Evolutionary conservation across 106 monocot species (phyloP).

Genomic region (Dactylorhiza incarnata): DNA sequence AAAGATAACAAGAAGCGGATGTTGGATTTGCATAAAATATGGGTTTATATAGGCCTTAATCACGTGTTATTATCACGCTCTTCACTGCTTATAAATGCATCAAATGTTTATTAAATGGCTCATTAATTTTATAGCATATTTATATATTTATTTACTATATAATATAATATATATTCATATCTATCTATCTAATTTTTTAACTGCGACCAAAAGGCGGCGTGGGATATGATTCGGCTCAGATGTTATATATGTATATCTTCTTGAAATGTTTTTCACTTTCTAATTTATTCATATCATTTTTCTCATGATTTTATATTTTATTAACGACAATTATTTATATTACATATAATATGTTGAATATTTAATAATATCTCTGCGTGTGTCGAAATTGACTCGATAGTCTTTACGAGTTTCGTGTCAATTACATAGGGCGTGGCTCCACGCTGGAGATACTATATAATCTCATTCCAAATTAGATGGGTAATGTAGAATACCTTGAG

Average conservation of each 20-base stretch:
- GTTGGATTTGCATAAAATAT: constrained; percentile 1
- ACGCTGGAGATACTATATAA: too few species aligned
- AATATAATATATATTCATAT: neutral
- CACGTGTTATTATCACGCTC: neutral
- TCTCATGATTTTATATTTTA: too few species aligned
- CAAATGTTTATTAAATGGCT: neutral
- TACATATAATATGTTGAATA: too few species aligned
- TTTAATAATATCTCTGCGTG: too few species aligned
- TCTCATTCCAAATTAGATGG: too few species aligned
- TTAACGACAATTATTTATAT: too few species aligned
- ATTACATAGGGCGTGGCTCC: too few species aligned
- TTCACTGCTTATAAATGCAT: neutral
- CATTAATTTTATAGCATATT: neutral
- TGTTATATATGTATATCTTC: neutral
- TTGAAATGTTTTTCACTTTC: too few species aligned
- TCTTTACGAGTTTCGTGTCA: too few species aligned
- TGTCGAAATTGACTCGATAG: too few species aligned
- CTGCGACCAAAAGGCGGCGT: neutral
- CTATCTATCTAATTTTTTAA: neutral
- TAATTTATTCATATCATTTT: too few species aligned
- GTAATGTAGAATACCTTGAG: too few species aligned
- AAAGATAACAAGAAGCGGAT: neutral
- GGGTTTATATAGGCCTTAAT: constrained; percentile 5
- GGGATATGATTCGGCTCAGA: neutral
- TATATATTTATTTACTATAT: neutral